These are phyloP conservation scores for Acorus gramineus DNA, from an alignment of 106 monocot species.

Conservation along the genomic window DNA sequence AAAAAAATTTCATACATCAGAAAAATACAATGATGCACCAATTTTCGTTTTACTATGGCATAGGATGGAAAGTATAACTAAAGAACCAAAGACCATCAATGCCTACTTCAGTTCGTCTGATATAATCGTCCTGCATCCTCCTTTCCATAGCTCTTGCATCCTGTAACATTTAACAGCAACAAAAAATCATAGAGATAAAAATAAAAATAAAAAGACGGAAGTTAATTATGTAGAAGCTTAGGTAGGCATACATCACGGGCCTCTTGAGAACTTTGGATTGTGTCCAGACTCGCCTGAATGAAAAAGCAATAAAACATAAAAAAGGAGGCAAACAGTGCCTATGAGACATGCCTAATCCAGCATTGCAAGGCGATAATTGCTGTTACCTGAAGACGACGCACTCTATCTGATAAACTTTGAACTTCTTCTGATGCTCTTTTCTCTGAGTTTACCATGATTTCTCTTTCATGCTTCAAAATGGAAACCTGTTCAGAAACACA, in stretches of 20 bases:
- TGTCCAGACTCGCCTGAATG: constrained; percentile 71
- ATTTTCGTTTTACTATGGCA: neutral
- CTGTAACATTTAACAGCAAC: constrained; percentile 25
- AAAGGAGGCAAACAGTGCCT: neutral
- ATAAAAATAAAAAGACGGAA: neutral
- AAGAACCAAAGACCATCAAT: neutral
- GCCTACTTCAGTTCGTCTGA: constrained; percentile 69
- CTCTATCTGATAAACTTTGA: constrained; percentile 56
- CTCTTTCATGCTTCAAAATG: constrained; percentile 76
- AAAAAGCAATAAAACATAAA: neutral
- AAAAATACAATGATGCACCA: neutral
- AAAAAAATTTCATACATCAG: no score
- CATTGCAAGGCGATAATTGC: neutral
- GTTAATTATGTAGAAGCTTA: neutral
- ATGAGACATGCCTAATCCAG: neutral
- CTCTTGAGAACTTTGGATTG: constrained; percentile 66
- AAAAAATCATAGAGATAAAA: neutral
- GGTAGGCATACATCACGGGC: constrained; percentile 57
- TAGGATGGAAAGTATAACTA: neutral
- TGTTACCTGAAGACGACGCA: constrained; percentile 72
- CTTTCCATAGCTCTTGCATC: constrained; percentile 49
- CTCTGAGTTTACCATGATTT: constrained; percentile 61
- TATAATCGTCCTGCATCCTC: constrained; percentile 60
- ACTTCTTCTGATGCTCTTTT: constrained; percentile 75
- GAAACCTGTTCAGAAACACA: constrained; percentile 40